Base-by-base conservation (phyloP, 2,329 filamentous ascomycete species). In the Bipolaris bicolor region DNA sequence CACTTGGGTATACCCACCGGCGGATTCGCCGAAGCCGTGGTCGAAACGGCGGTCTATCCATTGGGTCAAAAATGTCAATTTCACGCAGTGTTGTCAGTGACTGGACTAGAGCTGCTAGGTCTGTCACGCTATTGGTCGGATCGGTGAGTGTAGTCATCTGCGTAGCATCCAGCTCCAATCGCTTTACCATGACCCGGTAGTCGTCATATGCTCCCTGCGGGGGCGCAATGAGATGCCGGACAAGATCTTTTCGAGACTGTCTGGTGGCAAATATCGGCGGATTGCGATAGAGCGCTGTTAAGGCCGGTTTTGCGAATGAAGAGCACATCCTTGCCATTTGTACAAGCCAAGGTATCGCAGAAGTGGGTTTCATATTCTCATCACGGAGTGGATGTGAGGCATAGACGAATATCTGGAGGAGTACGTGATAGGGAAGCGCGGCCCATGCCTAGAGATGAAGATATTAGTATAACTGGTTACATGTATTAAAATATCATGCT, bases 101-200 rank as follows among this genome's bases (percentile, higher is more conserved):
- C 39, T 81, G 80, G 18, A 96, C 79, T 48, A 96, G 75, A 24
- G 79, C 76, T 37, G 78, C 72, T 18, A 90, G 70, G 57, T 87
- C 82, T 54, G 88, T 79, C 20, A 84, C 82, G 10, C 82, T 83
- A 40, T 80, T 78, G 2, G 81, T 79, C 11, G 79, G 81, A 68
- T 83, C 83, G 50, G 81, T 82, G 64, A 85, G 83, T 39, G 81
- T 77, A 49, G 86, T 81, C 56, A 78, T 83, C 65, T 74, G 83
- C 36, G 81, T 83, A 10, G 89, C 86, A 68, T 95, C 88, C 46
- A 96, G 79, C 56, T 86, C 84, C 20, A 97, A 77, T 7, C 84
- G 81, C 68, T 88, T 85, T 48, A 95, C 82, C 78, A 92, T 96
- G 64, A 82, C 82, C 39, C 84, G 81, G 72, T 94, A 94, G 60